Conservation (phyloP, 805 yeast species). For the Wickerhamomyces xylosicus region DNA sequence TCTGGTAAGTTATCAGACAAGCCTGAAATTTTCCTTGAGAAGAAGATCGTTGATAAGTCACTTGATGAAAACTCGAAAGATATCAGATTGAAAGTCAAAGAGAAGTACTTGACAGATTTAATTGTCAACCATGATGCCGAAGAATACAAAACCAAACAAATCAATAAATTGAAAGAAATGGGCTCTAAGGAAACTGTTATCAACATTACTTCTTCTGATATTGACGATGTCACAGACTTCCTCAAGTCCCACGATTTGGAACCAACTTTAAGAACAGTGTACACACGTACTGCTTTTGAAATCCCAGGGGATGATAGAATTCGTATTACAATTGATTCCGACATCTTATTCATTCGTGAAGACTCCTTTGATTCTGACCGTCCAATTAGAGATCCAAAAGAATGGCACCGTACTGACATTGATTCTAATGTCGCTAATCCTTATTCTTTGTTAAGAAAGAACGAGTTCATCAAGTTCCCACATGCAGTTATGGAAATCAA, state of each 20-base stretch:
- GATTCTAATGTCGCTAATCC: conserved; percentile 70
- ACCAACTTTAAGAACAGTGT: conserved; percentile 80
- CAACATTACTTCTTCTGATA: conserved; percentile 41
- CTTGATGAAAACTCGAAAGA: conserved; percentile 46
- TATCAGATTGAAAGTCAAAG: conserved; percentile 61
- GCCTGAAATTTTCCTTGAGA: conserved; percentile 74
- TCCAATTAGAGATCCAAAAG: conserved; percentile 81
- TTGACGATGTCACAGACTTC: conserved; percentile 50
- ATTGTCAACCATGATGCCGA: conserved; percentile 40
- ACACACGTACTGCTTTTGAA: conserved; percentile 92
- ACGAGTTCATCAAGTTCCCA: conserved; percentile 79
- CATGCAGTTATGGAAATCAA: conserved; percentile 84
- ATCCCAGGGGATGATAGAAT: conserved; percentile 95
- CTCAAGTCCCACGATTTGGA: conserved; percentile 58
- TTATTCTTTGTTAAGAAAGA: conserved; percentile 65
- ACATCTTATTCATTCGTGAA: conserved; percentile 79
- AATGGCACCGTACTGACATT: conserved; percentile 90
- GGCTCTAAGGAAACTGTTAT: conserved; percentile 44
- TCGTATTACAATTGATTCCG: conserved; percentile 84
- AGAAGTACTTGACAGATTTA: conserved; percentile 71
- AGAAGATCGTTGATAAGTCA: conserved; percentile 55
- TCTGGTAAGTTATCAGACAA: conserved; percentile 70
- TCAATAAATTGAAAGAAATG: conserved; percentile 53
- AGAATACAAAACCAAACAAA: conserved; percentile 36
- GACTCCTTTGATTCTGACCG: conserved; percentile 76